These are phyloP conservation scores for Conringia planisiliqua DNA, from an alignment of 345 rosid species.

Conservation along the genomic window DNA sequence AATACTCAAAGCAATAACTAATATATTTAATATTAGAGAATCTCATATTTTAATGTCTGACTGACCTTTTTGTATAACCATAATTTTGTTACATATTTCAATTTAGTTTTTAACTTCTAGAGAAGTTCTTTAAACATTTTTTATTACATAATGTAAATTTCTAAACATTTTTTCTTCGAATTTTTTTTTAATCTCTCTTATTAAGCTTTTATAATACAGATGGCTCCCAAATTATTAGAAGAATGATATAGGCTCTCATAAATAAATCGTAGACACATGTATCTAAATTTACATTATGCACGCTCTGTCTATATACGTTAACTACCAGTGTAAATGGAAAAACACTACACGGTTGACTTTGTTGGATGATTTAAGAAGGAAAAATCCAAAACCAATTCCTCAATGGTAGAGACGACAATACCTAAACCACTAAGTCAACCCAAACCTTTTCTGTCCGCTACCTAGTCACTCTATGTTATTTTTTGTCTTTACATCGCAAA, in stretches of 20 bases:
- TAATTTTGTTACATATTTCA: background rate
- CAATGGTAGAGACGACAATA: conserved; percentile 20
- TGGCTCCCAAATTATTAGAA: background rate
- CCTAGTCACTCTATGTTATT: conserved; percentile 6
- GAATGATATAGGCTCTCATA: no score
- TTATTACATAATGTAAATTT: no score
- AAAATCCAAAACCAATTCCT: conserved; percentile 1
- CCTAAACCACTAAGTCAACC: conserved; percentile 59
- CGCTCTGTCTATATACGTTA: background rate
- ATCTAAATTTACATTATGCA: background rate
- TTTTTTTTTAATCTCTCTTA: no score
- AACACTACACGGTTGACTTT: conserved; percentile 10
- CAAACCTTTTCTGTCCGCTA: conserved; percentile 18
- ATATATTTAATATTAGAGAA: no score
- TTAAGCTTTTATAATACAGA: background rate
- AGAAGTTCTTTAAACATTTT: background rate
- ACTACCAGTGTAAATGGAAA: background rate
- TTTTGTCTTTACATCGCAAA: conserved; percentile 33
- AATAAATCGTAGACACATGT: background rate
- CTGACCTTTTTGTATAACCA: background rate
- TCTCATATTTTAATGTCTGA: background rate
- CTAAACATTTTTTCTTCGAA: no score
- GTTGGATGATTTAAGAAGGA: background rate
- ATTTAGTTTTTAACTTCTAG: background rate
- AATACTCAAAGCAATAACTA: no score